Evolutionary conservation across 2,329 filamentous ascomycete species (phyloP), one percentile per base, ranked within the genome.

Genomic region (Clarireedia paspali): DNA sequence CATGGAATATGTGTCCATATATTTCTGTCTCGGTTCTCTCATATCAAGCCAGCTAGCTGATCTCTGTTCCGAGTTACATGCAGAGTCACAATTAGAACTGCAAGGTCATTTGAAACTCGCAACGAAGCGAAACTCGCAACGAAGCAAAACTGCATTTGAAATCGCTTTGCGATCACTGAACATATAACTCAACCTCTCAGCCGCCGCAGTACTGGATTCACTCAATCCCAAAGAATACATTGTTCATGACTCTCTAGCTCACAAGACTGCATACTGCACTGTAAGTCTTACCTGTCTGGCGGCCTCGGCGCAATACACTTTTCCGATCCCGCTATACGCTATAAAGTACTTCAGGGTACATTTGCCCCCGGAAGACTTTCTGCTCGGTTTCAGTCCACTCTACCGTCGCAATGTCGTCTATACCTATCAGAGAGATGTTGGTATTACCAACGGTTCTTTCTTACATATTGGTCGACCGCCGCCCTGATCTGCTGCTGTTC

Each of bases 341-440:
- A 38, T n/a, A 14, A 40, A 38, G 5, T 23, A 9, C 15, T 30
- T 36, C 26, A 10, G 5, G 12, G n/a, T 17, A 23, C 20, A 53
- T 17, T 20, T 42, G 39, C n/a, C 30, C 30, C 10, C 9, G 17
- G 10, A 20, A 34, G 10, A n/a, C 9, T 34, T 23, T 30, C 34
- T n/a, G 26, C 23, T 46, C n/a, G 9, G 36, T 24, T 47, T 26
- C 24, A 52, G 34, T 27, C 50, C 9, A 26, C 38, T 17, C 45
- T 52, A 14, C 30, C 52, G 17, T 40, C 52, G 24, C 17, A 1
- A 66, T 65, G 60, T 48, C 58, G 15, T 60, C 51, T 23, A 53
- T 68, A 49, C 65, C 66, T 9, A 57, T 65, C 46, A 66, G 64
- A 57, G 46, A 53, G 10, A 47, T 67, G 3, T 59, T 63, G 10